A percentile compares a stretch with the other conserved stretches of the same genome.
Conservation (phyloP, 2,329 filamentous ascomycete species). For the Harringtonia aguacate region DNA sequence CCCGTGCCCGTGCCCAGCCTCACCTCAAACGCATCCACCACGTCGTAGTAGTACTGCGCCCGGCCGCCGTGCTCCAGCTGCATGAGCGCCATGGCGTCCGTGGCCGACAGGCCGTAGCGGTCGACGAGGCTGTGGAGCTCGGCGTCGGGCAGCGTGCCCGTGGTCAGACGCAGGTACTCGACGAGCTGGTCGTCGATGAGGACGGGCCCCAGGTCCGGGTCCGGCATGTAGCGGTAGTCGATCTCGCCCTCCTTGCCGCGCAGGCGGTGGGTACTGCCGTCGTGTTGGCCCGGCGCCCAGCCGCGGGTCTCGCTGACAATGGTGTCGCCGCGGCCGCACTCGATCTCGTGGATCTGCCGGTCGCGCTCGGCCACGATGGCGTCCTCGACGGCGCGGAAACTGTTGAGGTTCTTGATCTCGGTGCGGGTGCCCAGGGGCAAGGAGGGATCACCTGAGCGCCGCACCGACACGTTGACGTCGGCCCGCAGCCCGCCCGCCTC, state of each 20-base stretch:
- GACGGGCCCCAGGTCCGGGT: slow-evolving; percentile 78
- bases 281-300: slow-evolving; percentile 64
- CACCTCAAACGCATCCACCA: slow-evolving; percentile 38
- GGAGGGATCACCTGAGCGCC: slow-evolving; percentile 36
- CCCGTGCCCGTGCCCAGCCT: slow-evolving; percentile 1
- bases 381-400: slow-evolving; percentile 90
- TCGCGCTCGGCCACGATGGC: slow-evolving; percentile 86
- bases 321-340: slow-evolving; percentile 59
- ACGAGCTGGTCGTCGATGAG: slow-evolving; percentile 64
- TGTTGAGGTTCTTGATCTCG: slow-evolving; percentile 95
- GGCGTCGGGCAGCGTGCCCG: slow-evolving; percentile 64
- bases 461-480: slow-evolving; percentile 91
- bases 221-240: slow-evolving; percentile 97
- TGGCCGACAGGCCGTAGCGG: slow-evolving; percentile 58
- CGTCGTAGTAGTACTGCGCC: slow-evolving; percentile 69
- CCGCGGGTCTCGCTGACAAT: slow-evolving; percentile 71
- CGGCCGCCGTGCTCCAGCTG: slow-evolving; percentile 68
- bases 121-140: slow-evolving; percentile 52
- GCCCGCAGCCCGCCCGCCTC: slow-evolving; percentile 83
- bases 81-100: slow-evolving; percentile 75
- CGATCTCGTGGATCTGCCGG: slow-evolving; percentile 72
- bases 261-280: slow-evolving; percentile 67
- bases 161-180: slow-evolving; percentile 44
- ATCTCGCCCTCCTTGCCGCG: slow-evolving; percentile 94
- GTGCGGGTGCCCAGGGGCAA: slow-evolving; percentile 66